Percentiles rank a stretch among this genome's conserved stretches.
These are phyloP conservation scores for Lactifluus pinguis DNA, from an alignment of 768 basidiomycete genomes.

Conservation along the genomic window DNA sequence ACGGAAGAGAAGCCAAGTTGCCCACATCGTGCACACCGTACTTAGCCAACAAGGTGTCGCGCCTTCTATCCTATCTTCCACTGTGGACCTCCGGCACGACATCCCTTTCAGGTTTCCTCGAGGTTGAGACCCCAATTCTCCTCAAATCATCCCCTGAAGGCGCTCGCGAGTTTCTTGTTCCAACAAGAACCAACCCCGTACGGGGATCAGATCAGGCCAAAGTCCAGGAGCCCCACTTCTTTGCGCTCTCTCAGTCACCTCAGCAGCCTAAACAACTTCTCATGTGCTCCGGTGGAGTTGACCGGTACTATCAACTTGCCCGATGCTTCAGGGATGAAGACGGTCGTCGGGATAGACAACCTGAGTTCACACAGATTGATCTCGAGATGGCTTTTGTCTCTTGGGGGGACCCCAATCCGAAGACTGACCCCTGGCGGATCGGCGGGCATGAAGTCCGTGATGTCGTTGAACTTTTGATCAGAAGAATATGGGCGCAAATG, in stretches of 20 bases:
- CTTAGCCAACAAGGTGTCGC: slow-evolving; percentile 64
- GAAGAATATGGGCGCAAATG: slow-evolving; percentile 64
- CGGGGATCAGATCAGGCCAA: slow-evolving; percentile 19
- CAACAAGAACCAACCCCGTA: slow-evolving; percentile 9
- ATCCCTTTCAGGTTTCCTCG: slow-evolving; percentile 61
- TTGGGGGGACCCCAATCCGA: slow-evolving; percentile 43
- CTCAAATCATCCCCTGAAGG: slow-evolving; percentile 91
- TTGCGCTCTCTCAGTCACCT: slow-evolving; percentile 88
- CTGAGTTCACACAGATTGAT: slow-evolving; percentile 96
- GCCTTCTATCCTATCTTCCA: slow-evolving; percentile 15
- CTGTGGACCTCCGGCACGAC: slow-evolving; percentile 12
- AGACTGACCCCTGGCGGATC: slow-evolving; percentile 58
- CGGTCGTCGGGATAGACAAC: slow-evolving; percentile 89
- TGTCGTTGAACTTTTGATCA: slow-evolving; percentile 67
- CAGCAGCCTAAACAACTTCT: slow-evolving; percentile 94
- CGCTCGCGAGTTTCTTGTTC: slow-evolving; percentile 59
- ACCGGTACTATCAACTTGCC: slow-evolving; percentile 88
- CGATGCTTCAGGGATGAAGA: slow-evolving; percentile 95
- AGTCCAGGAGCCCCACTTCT: slow-evolving; percentile 47
- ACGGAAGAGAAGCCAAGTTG: slow-evolving; percentile 73
- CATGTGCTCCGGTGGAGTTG: slow-evolving; percentile 82
- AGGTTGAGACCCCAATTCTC: slow-evolving; percentile 89
- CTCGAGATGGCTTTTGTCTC: slow-evolving; percentile 93
- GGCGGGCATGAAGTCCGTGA: slow-evolving; percentile 78
- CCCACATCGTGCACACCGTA: slow-evolving; percentile 62